phyloP scores from a whole-genome alignment of 2,329 filamentous ascomycete species.

The Aspergillus sp. region DNA sequence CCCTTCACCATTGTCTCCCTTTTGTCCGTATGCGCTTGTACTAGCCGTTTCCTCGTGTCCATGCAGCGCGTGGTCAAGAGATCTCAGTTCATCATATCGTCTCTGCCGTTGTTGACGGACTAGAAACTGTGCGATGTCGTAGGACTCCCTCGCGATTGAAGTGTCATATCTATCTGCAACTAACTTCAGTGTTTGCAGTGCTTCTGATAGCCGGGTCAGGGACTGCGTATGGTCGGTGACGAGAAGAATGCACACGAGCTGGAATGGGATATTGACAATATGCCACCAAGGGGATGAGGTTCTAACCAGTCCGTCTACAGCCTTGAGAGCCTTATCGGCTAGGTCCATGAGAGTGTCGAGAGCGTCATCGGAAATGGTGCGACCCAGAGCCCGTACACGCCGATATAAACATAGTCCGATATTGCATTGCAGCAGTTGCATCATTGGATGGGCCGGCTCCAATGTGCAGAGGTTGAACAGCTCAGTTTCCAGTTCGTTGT shows the following conservation, averaged over 20 bases:
- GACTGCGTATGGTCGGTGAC: conserved; percentile 10
- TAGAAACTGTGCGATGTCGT: background rate
- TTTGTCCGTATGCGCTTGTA: too few species aligned
- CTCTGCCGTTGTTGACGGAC: background rate
- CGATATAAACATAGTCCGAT: conserved; percentile 4
- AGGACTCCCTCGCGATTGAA: background rate
- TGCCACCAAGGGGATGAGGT: conserved; percentile 12
- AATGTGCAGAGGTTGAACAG: conserved; percentile 1
- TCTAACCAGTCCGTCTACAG: background rate
- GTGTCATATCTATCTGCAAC: background rate
- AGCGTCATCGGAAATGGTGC: background rate
- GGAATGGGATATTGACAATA: conserved; percentile 14
- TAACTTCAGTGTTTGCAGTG: conserved; percentile 3
- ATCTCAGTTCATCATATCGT: background rate
- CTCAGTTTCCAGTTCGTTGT: conserved; percentile 2
- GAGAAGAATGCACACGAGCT: conserved; percentile 7
- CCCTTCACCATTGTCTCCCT: too few species aligned
- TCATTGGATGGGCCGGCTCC: conserved; percentile 1
- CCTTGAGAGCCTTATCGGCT: background rate
- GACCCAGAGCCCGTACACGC: conserved; percentile 1
- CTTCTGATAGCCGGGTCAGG: conserved; percentile 1
- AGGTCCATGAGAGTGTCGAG: background rate
- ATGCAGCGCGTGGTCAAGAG: background rate
- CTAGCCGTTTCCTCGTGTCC: background rate
- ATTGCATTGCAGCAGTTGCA: conserved; percentile 2